Evolutionary conservation across 257 asterid genomes (phyloP).

Genomic region (Dorcoceras hygrometricum): DNA sequence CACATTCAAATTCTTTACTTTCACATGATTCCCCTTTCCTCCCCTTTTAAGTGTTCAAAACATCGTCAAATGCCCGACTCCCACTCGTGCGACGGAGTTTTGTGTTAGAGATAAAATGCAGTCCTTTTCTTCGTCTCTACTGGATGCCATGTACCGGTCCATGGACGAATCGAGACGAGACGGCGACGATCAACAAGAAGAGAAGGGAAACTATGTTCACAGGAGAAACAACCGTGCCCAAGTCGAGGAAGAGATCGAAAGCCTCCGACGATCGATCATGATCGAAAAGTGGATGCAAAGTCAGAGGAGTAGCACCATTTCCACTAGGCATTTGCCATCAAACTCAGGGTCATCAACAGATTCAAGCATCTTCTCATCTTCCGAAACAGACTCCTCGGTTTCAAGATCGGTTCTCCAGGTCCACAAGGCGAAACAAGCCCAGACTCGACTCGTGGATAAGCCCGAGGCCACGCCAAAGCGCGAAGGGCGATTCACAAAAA

Average conservation of each 20-base stretch:
- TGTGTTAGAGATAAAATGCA: slow-evolving; percentile 45
- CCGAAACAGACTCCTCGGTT: slow-evolving; percentile 55
- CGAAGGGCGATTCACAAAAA: slow-evolving; percentile 28
- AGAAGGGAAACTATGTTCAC: background rate
- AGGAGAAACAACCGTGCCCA: slow-evolving; percentile 31
- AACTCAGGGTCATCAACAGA: slow-evolving; percentile 61
- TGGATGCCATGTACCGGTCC: slow-evolving; percentile 78
- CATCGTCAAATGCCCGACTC: background rate
- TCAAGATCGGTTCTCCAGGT: slow-evolving; percentile 27
- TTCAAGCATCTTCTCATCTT: slow-evolving; percentile 63
- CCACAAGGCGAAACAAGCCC: slow-evolving; percentile 18
- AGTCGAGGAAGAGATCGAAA: slow-evolving; percentile 55
- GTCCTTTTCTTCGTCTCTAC: slow-evolving; percentile 78
- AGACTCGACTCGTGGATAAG: slow-evolving; percentile 8
- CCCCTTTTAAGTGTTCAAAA: background rate
- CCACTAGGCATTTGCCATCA: slow-evolving; percentile 39
- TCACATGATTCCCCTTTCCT: background rate
- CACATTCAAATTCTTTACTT: slow-evolving; percentile 1
- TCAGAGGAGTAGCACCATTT: slow-evolving; percentile 18
- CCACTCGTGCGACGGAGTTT: slow-evolving; percentile 1
- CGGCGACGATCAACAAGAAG: slow-evolving; percentile 4
- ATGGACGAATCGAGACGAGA: slow-evolving; percentile 47
- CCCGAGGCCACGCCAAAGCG: slow-evolving; percentile 17
- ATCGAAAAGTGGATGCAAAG: slow-evolving; percentile 83
- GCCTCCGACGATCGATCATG: slow-evolving; percentile 67